Evolutionary conservation across 108 stramenopile genomes (phyloP).

Genomic region (Pelagomonas calceolata): DNA sequence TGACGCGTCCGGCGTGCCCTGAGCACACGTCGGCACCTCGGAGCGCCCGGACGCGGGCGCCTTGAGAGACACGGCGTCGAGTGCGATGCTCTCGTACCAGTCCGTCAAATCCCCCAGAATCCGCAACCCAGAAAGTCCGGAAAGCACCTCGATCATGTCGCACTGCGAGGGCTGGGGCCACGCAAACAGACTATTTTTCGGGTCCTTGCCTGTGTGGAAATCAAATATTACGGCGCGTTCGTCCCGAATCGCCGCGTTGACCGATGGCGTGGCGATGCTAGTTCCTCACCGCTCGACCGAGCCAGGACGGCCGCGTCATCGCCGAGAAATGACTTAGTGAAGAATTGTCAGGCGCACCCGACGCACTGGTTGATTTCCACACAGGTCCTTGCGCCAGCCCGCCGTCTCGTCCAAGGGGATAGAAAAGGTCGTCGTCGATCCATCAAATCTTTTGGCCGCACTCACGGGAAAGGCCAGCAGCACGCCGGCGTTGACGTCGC

Average conservation of each 20-base stretch:
- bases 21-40: slow-evolving; percentile 29
- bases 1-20: slow-evolving; percentile 16
- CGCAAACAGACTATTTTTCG: slow-evolving; percentile 28
- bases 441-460: slow-evolving; percentile 23
- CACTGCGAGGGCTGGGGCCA: slow-evolving; percentile 35
- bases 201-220: too few relatives aligned
- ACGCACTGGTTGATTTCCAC: too few relatives aligned
- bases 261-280: too few relatives aligned
- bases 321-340: too few relatives aligned
- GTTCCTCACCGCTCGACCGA: too few relatives aligned
- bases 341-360: too few relatives aligned
- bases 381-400: slow-evolving; percentile 53
- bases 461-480: slow-evolving; percentile 39
- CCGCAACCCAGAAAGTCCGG: slow-evolving; percentile 25
- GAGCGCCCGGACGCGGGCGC: slow-evolving; percentile 10
- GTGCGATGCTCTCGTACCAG: slow-evolving; percentile 46
- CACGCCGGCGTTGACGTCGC: slow-evolving; percentile 36
- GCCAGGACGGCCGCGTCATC: too few relatives aligned
- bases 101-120: slow-evolving; percentile 45
- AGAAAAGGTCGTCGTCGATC: slow-evolving; percentile 27
- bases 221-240: too few relatives aligned
- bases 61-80: slow-evolving; percentile 37
- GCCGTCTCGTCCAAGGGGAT: slow-evolving; percentile 27
- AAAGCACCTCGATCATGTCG: slow-evolving; percentile 41
- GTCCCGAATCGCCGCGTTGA: too few relatives aligned